Percentiles rank a stretch among this genome's conserved stretches.
Evolutionary conservation across 306 rosid species (phyloP).

Genomic region (Sesbania bispinosa): DNA sequence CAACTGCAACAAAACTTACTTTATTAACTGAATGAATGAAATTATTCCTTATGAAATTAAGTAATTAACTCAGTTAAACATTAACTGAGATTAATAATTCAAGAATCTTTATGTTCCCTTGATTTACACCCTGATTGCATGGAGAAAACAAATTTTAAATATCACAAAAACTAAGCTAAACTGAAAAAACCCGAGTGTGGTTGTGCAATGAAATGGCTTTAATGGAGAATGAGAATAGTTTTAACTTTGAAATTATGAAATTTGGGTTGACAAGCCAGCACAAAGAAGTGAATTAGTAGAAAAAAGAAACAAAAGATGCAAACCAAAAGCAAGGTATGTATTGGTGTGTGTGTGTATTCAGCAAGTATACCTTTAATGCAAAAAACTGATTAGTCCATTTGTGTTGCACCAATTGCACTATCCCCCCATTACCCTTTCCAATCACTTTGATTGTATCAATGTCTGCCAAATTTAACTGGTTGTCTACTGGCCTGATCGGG

Average conservation of each 20-base stretch:
- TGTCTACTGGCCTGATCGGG: conserved; percentile 71
- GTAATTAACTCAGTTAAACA: background rate
- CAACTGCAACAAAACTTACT: background rate
- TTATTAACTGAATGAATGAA: background rate
- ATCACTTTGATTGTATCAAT: conserved; percentile 78
- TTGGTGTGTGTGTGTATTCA: background rate
- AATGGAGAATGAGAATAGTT: background rate
- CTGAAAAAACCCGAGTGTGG: conserved; percentile 5
- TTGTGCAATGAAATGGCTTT: conserved; percentile 1
- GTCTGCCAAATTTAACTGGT: conserved; percentile 72
- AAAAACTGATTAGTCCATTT: conserved; percentile 98
- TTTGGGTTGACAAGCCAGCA: background rate
- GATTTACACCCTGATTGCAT: background rate
- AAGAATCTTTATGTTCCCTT: background rate
- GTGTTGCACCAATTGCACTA: conserved; percentile 94
- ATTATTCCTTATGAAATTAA: background rate
- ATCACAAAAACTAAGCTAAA: background rate
- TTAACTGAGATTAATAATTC: background rate
- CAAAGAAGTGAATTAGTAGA: background rate
- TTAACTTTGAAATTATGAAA: conserved; percentile 5
- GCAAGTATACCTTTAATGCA: conserved; percentile 74
- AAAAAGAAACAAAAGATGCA: background rate
- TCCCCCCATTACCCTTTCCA: conserved; percentile 96
- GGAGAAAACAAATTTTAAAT: background rate
- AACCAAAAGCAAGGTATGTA: background rate